Evolutionary conservation across 352 stramenopile species (phyloP), one percentile per base, ranked within the genome.

Genomic region (Phytophthora brassicae): DNA sequence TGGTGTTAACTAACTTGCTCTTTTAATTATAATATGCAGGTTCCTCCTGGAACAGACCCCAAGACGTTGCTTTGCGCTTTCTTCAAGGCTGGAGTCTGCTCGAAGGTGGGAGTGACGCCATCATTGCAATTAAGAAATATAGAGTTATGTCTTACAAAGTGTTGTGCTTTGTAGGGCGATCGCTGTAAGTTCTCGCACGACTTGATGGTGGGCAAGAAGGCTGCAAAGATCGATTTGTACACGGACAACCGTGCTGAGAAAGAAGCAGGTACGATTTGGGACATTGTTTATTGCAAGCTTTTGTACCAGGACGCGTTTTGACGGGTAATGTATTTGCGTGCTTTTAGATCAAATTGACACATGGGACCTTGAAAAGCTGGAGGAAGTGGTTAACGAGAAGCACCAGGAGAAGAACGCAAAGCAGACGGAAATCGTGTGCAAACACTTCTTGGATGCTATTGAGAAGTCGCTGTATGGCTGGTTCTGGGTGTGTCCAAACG

Each of bases 161-260:
- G 17, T 60, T 45, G 19, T 57, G 35, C 47, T 17, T 22, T 38
- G 12, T 55, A 93, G 79, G 88, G 88, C 23, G 89, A 76, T 42
- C 84, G 86, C 4, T 96, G 88, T 65, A 96, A 96, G 74, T 96
- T 94, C 67, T 86, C 86, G 39, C 88, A 96, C 68, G 88, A 96
- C 68, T 69, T 95, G 63, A 95, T 87, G 60, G 75, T 95, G 14
- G 87, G 72, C 47, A 95, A 94, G 64, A 94, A 94, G 65, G 64
- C 88, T 1, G 80, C 84, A 20, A 96, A 96, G 65, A 96, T 95
- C 60, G 86, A 96, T 53, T 75, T 96, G 68, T 95, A 96, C 71
- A 84, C 88, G 69, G 88, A 96, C 46, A 59, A 64, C 22, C 88
- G 88, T 69, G 73, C 84, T 31, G 76, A 85, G 24, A 90, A 93